Conservation (phyloP, 371 early-diverging fungal species). For the Gilbertella persicaria region DNA sequence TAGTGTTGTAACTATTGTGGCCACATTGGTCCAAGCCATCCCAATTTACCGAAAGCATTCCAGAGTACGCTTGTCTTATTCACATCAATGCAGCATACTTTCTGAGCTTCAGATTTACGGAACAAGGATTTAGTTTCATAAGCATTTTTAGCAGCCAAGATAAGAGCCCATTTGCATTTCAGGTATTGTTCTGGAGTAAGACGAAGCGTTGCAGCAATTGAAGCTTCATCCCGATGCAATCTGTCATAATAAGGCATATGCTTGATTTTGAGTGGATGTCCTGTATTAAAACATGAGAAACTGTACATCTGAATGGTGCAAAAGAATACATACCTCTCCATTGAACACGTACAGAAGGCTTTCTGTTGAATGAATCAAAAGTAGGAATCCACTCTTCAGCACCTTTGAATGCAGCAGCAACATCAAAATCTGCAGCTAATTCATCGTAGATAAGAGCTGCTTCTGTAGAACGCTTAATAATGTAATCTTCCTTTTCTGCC, state of each 20-base stretch:
- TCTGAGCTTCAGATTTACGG: conserved; percentile 53
- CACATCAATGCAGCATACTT: conserved; percentile 50
- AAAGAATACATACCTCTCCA: conserved; percentile 29
- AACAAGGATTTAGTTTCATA: conserved; percentile 27
- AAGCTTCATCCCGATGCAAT: conserved; percentile 60
- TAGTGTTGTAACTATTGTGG: conserved; percentile 20
- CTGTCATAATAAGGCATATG: conserved; percentile 49
- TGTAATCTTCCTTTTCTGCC: neutral
- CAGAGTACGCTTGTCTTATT: conserved; percentile 47
- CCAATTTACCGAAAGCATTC: conserved; percentile 41
- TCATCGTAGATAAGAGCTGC: conserved; percentile 26
- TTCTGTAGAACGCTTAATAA: conserved; percentile 22
- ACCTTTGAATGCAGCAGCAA: conserved; percentile 9
- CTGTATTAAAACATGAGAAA: conserved; percentile 13
- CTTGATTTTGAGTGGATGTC: conserved; percentile 51
- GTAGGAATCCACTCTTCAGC: conserved; percentile 32
- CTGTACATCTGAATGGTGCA: neutral
- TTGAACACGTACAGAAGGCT: conserved; percentile 20
- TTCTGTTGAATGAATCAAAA: conserved; percentile 24
- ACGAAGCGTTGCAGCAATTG: conserved; percentile 69
- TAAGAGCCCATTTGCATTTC: conserved; percentile 46
- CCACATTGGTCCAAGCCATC: conserved; percentile 43
- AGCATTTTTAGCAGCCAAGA: conserved; percentile 38
- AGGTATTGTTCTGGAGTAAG: conserved; percentile 72
- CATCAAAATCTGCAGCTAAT: conserved; percentile 18